Evolutionary conservation across 345 rosid genomes (phyloP).

Genomic region (Ceriops zippeliana): DNA sequence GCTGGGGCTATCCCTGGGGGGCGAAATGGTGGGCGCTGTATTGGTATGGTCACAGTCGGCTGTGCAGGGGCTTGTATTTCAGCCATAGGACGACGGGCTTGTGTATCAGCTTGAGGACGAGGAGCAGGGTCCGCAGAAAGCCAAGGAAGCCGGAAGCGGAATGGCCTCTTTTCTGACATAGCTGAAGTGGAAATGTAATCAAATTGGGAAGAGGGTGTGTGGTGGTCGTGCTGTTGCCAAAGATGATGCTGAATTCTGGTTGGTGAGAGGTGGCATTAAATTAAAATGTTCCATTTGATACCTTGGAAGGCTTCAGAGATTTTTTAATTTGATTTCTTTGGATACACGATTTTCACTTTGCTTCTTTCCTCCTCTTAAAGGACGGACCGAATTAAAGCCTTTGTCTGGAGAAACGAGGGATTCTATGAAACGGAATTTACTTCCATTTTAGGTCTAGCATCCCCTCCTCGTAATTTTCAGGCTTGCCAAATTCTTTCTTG

Average conservation of each 20-base stretch:
- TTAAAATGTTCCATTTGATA: conserved; percentile 21
- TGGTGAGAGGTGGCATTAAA: conserved; percentile 1
- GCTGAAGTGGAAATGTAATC: background rate
- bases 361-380: conserved; percentile 23
- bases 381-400: conserved; percentile 9
- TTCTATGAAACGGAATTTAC: conserved; percentile 25
- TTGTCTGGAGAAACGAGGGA: conserved; percentile 10
- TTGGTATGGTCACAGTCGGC: conserved; percentile 20
- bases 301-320: conserved; percentile 24
- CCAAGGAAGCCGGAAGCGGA: conserved; percentile 67
- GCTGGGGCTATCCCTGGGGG: conserved; percentile 38
- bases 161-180: conserved; percentile 42
- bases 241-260: background rate
- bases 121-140: conserved; percentile 22
- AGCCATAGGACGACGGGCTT: conserved; percentile 17
- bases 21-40: conserved; percentile 45
- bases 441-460: conserved; percentile 36
- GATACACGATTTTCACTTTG: conserved; percentile 11
- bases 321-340: conserved; percentile 12
- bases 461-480: conserved; percentile 12
- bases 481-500: background rate
- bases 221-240: background rate
- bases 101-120: conserved; percentile 17
- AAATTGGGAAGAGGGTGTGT: conserved; percentile 1
- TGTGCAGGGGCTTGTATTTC: conserved; percentile 31